Conservation (phyloP, 2,329 filamentous ascomycete species). For the Verticillium longisporum region DNA sequence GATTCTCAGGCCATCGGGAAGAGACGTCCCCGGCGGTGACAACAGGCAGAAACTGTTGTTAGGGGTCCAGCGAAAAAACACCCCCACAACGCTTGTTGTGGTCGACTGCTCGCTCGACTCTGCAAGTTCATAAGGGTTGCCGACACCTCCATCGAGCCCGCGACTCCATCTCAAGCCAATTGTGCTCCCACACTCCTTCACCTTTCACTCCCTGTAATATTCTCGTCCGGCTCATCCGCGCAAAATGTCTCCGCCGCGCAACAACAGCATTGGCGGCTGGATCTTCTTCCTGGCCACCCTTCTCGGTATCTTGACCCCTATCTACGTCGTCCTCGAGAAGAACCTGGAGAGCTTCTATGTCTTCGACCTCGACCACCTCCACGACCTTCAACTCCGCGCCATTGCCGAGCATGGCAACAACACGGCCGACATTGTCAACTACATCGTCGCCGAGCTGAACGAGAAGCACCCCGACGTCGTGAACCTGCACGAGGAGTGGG, state of each 20-base stretch:
- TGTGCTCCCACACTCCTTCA: constrained; percentile 3
- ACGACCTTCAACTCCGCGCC: constrained; percentile 59
- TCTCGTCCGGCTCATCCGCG: neutral
- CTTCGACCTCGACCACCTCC: constrained; percentile 62
- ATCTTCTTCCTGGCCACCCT: constrained; percentile 45
- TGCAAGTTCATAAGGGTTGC: neutral
- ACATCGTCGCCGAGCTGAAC: constrained; percentile 63
- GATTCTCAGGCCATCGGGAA: constrained; percentile 8
- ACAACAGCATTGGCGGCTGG: constrained; percentile 22
- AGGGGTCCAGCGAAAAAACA: constrained; percentile 9
- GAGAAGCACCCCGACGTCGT: constrained; percentile 47
- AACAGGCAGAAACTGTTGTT: constrained; percentile 7
- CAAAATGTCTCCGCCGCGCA: constrained; percentile 1
- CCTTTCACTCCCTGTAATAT: neutral
- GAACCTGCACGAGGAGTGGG: constrained; percentile 72
- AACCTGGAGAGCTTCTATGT: constrained; percentile 65
- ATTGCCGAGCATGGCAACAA: constrained; percentile 67
- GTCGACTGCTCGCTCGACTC: neutral
- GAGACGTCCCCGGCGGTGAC: constrained; percentile 8
- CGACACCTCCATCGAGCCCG: neutral
- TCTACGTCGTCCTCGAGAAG: constrained; percentile 50
- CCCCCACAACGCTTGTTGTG: constrained; percentile 9
- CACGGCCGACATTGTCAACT: constrained; percentile 60
- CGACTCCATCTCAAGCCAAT: neutral
- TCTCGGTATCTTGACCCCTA: constrained; percentile 45